Conservation (phyloP, 305 asterid species). For the Fraxinus greggii region DNA sequence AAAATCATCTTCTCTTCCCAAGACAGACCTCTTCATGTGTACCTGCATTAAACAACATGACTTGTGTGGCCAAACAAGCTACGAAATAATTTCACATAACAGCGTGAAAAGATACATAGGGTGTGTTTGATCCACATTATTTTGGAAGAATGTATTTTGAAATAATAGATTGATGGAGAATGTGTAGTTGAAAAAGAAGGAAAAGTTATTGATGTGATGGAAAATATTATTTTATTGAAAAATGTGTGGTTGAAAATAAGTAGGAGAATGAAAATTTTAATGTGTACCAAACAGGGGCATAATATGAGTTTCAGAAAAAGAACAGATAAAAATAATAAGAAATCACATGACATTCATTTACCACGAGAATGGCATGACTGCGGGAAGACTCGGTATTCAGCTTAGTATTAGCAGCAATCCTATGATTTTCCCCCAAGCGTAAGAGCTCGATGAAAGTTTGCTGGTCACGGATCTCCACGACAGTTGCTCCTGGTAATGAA, state of each 20-base stretch:
- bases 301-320: neutral
- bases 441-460: slow-evolving; percentile 81
- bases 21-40: slow-evolving; percentile 79
- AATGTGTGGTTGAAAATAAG: no score
- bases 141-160: no score
- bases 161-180: no score
- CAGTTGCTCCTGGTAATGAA: slow-evolving; percentile 94
- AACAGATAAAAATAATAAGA: neutral
- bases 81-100: neutral
- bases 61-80: slow-evolving; percentile 18
- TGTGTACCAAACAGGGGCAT: no score
- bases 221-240: no score
- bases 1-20: slow-evolving; percentile 53
- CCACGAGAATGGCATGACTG: slow-evolving; percentile 98
- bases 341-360: slow-evolving; percentile 24
- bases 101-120: slow-evolving; percentile 1
- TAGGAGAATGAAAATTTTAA: no score
- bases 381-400: slow-evolving; percentile 98
- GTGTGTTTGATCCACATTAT: no score
- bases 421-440: slow-evolving; percentile 92
- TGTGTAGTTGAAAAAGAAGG: no score
- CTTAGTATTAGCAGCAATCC: slow-evolving; percentile 96
- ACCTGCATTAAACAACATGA: slow-evolving; percentile 52
- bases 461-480: slow-evolving; percentile 75
- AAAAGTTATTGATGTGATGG: no score